These are phyloP conservation scores for Trichoderma pleuroti DNA, from an alignment of 2,329 filamentous ascomycete species.

Conservation along the genomic window DNA sequence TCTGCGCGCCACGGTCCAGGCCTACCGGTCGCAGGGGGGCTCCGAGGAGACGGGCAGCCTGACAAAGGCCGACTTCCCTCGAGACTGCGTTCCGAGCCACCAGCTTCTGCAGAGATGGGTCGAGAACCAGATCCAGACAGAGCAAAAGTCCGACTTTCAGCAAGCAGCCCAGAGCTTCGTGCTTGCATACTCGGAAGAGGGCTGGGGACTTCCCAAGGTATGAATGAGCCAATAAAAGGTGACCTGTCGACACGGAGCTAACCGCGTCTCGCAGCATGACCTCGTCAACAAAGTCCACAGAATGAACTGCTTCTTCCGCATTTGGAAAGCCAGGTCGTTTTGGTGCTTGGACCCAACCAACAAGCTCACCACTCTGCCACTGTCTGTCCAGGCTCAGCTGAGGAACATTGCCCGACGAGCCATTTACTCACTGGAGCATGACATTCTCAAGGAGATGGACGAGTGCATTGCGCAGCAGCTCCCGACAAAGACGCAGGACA, in stretches of 20 bases:
- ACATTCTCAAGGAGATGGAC: constrained; percentile 41
- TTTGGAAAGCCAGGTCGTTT: constrained; percentile 45
- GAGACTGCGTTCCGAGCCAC: constrained; percentile 37
- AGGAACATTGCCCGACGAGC: constrained; percentile 39
- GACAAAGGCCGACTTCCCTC: constrained; percentile 36
- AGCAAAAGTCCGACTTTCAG: constrained; percentile 33
- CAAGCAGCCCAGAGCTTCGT: constrained; percentile 37
- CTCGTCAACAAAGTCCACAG: constrained; percentile 43
- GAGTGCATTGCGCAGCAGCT: constrained; percentile 38
- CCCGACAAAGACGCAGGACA: constrained; percentile 38
- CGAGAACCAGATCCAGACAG: constrained; percentile 36
- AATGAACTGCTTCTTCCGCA: constrained; percentile 49
- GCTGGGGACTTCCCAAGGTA: constrained; percentile 40
- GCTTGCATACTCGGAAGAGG: constrained; percentile 35
- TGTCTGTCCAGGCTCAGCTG: constrained; percentile 41
- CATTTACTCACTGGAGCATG: constrained; percentile 36
- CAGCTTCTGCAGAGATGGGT: constrained; percentile 37
- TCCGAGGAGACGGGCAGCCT: constrained; percentile 30
- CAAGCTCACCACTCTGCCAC: constrained; percentile 36
- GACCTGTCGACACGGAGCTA: constrained; percentile 19
- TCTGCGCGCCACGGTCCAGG: constrained; percentile 38
- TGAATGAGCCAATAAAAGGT: constrained; percentile 23
- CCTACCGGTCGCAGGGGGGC: constrained; percentile 34
- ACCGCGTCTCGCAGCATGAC: constrained; percentile 34
- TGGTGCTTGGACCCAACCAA: constrained; percentile 39